phyloP scores from a whole-genome alignment of 73 alveolate genomes.

The Tetrahymena elliotti region DNA sequence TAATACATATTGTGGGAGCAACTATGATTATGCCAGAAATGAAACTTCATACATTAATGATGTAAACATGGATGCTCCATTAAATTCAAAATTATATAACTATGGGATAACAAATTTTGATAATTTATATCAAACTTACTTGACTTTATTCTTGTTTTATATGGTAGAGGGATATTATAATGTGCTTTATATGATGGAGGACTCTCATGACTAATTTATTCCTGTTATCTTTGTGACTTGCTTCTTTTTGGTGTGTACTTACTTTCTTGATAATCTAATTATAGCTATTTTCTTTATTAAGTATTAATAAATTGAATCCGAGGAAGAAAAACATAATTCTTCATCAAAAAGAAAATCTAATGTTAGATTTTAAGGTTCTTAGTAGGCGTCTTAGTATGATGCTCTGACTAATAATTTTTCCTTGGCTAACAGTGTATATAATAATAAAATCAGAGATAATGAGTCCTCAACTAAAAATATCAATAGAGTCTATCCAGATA shows the following conservation, averaged over 20 bases:
- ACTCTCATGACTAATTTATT: conserved; percentile 14
- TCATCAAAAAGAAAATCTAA: neutral
- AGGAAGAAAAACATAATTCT: neutral
- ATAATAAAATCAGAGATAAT: neutral
- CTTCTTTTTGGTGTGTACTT: neutral
- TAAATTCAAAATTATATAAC: neutral
- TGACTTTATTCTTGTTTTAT: neutral
- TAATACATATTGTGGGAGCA: neutral
- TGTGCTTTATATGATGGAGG: conserved; percentile 9
- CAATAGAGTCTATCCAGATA: neutral
- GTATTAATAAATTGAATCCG: neutral
- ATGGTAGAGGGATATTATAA: conserved; percentile 18
- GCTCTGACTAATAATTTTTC: neutral
- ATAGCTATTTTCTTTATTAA: neutral
- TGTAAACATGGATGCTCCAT: neutral
- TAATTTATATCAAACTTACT: conserved; percentile 4
- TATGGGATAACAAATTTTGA: conserved; percentile 24
- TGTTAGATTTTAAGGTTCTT: neutral
- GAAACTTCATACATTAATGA: neutral
- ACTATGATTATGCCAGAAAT: neutral
- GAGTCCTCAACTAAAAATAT: neutral
- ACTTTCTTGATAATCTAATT: neutral
- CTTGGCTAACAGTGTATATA: neutral
- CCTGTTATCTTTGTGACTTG: neutral
- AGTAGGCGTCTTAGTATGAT: neutral